Base-by-base conservation (phyloP, 306 rosid species). In the Vigna mungo region DNA sequence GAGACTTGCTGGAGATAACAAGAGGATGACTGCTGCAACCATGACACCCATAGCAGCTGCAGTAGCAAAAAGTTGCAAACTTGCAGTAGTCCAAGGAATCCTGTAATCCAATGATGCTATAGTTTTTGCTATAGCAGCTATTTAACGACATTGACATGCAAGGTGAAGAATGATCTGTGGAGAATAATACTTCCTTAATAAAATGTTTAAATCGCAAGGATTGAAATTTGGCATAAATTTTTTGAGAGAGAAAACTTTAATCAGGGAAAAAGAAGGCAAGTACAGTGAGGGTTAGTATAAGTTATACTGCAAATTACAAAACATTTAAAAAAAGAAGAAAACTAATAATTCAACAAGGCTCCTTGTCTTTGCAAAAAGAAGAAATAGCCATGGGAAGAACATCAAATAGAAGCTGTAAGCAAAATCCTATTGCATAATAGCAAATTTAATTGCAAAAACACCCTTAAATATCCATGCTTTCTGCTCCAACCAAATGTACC, bases 211-310 rank as follows among this genome's bases (percentile, higher is more conserved):
- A 56, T 9, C 20, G 23, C 80, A 63, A 75, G 56, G 71, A 71
- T 44, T 20, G 27, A 68, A 68, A 62, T 61, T 78, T 66, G n/a
- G 25, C 21, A 2, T 44, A 2, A 4, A 54, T 13, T 15, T 23
- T 37, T 52, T 25, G 6, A 36, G 23, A 48, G 1, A 5, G 56
- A 47, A 32, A 68, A 44, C n/a, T 4, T 46, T 56, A 68, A 44
- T 78, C 20, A 23, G 10, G 71, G 72, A 10, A 37, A 77, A 78
- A 44, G n/a, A 13, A 8, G 75, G 68, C 12, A 68, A 30, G 43
- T 68, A 43, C 36, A 55, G 2, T 68, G 51, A 68, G 25, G 73
- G 53, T 75, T 70, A 78, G 62, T 62, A 47, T 59, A 46, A 9
- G 10, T 32, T 36, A 60, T 48, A 11, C 43, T 60, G 30, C 43